Conservation (phyloP, 2,329 filamentous ascomycete genomes). For the Botryosphaeria agaves region DNA sequence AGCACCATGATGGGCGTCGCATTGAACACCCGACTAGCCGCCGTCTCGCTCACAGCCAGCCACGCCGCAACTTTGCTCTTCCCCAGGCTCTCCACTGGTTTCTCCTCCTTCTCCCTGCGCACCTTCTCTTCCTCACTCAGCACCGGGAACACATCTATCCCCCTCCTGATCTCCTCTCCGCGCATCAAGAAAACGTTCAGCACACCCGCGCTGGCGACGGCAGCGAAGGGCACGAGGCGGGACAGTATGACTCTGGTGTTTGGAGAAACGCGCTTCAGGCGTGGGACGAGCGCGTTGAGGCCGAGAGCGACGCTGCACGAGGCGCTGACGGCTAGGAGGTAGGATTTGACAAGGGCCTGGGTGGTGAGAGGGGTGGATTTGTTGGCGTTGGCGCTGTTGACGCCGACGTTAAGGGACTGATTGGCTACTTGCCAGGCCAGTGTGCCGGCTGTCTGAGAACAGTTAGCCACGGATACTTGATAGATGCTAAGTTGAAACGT, state of each 20-base stretch:
- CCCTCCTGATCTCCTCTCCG: constrained; percentile 79
- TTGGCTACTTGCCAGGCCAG: constrained; percentile 91
- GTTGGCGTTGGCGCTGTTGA: constrained; percentile 96
- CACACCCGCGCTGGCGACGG: constrained; percentile 77
- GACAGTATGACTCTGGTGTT: constrained; percentile 59
- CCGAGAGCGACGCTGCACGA: constrained; percentile 89
- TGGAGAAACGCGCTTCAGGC: constrained; percentile 59
- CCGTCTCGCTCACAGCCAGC: constrained; percentile 83
- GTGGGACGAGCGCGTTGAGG: constrained; percentile 76
- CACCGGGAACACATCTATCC: constrained; percentile 83
- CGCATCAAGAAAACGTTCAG: constrained; percentile 98
- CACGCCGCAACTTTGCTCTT: constrained; percentile 78
- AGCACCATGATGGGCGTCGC: constrained; percentile 95
- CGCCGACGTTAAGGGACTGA: constrained; percentile 93
- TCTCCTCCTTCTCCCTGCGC: neutral
- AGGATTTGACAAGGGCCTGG: constrained; percentile 70
- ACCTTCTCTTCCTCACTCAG: neutral
- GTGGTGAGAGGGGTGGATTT: constrained; percentile 82
- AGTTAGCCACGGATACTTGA: neutral
- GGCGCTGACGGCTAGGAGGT: constrained; percentile 78
- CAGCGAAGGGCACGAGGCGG: constrained; percentile 89
- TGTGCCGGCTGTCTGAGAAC: constrained; percentile 52
- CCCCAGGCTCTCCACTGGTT: constrained; percentile 42
- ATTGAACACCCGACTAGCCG: constrained; percentile 79
- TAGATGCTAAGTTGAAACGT: constrained; percentile 11